Conservation (phyloP, 768 basidiomycete genomes). For the Agaricus bisporus region DNA sequence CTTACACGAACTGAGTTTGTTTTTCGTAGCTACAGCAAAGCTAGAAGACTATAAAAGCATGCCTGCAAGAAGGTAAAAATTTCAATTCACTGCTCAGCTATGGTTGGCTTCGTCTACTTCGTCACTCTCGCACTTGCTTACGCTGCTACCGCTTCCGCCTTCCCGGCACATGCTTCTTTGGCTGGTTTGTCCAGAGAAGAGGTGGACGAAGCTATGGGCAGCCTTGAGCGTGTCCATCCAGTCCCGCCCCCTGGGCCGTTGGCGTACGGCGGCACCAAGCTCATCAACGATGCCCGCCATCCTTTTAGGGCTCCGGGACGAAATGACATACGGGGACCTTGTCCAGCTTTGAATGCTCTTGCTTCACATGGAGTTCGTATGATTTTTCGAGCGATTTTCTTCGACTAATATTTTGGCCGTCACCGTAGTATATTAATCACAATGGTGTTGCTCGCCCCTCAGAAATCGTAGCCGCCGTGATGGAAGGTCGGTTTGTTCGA, state of each 20-base stretch:
- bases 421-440: conserved; percentile 12
- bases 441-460: conserved; percentile 13
- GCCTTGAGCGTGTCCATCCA: background rate
- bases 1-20: no score
- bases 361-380: conserved; percentile 15
- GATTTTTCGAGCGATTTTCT: background rate
- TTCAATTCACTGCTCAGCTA: no score
- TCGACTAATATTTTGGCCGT: background rate
- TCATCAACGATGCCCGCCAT: conserved; percentile 12
- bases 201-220: conserved; percentile 11
- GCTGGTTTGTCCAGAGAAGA: conserved; percentile 18
- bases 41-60: no score
- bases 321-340: conserved; percentile 15
- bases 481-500: conserved; percentile 11
- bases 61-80: no score
- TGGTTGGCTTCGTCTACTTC: background rate
- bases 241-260: conserved; percentile 7
- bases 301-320: conserved; percentile 12
- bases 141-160: conserved; percentile 10
- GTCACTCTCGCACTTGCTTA: background rate
- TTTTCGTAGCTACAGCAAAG: no score
- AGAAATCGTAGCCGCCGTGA: conserved; percentile 12
- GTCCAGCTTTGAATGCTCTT: conserved; percentile 17
- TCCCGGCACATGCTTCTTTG: conserved; percentile 18
- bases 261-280: conserved; percentile 11